Conservation (phyloP, 768 basidiomycete species). For the Lactifluus echinatus region DNA sequence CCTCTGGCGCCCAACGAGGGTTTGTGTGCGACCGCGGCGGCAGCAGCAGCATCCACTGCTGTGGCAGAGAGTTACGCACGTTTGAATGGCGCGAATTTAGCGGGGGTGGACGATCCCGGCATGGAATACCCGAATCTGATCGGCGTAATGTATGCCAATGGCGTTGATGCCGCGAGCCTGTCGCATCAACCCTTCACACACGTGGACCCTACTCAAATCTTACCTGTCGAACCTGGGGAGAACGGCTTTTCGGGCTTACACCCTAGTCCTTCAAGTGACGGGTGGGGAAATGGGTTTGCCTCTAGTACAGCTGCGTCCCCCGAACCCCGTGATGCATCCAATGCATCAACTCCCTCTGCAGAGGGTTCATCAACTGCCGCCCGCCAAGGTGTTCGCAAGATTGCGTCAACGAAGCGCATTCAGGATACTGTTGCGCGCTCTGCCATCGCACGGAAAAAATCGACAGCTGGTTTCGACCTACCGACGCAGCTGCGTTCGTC, state of each 20-base stretch:
- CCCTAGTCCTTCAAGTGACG: conserved; percentile 75
- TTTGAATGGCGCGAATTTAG: conserved; percentile 45
- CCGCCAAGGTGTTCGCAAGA: conserved; percentile 42
- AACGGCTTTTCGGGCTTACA: conserved; percentile 46
- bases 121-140: conserved; percentile 62
- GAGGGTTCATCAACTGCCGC: conserved; percentile 37
- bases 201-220: conserved; percentile 90
- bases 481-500: conserved; percentile 38
- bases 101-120: conserved; percentile 44
- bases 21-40: conserved; percentile 56
- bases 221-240: conserved; percentile 36
- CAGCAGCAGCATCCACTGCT: conserved; percentile 53
- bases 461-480: conserved; percentile 22
- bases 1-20: conserved; percentile 35
- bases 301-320: conserved; percentile 70
- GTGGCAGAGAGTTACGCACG: conserved; percentile 70
- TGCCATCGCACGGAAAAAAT: conserved; percentile 40
- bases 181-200: conserved; percentile 52
- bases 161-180: conserved; percentile 34
- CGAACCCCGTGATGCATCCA: conserved; percentile 60
- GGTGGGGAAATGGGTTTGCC: conserved; percentile 54
- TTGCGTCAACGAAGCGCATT: conserved; percentile 54
- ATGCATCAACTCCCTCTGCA: conserved; percentile 60
- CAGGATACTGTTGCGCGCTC: conserved; percentile 34
- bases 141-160: conserved; percentile 50